Conservation (phyloP, 768 basidiomycete genomes). For the Leccinellum rugosiceps region DNA sequence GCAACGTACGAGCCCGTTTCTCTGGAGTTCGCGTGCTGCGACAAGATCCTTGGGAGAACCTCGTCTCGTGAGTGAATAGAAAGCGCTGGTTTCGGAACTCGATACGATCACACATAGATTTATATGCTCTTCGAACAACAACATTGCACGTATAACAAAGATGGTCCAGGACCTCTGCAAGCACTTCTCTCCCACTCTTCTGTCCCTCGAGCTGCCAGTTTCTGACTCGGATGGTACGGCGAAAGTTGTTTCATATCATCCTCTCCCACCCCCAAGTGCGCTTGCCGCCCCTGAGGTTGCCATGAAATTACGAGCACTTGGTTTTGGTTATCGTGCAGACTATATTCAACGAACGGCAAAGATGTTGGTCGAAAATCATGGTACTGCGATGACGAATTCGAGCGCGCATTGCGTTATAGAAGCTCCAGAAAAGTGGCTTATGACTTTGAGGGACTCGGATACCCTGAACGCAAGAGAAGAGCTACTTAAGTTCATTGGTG, state of each 20-base stretch:
- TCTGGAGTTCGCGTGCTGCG: conserved; percentile 81
- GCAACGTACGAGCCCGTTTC: conserved; percentile 57
- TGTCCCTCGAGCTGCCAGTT: conserved; percentile 43
- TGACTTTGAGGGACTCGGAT: conserved; percentile 43
- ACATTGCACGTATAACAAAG: conserved; percentile 89
- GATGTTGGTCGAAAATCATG: conserved; percentile 65
- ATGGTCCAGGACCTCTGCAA: conserved; percentile 85
- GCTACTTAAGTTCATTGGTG: conserved; percentile 81
- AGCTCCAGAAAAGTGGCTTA: conserved; percentile 60
- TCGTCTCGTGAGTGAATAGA: conserved; percentile 71
- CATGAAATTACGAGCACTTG: conserved; percentile 67
- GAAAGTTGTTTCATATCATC: conserved; percentile 52
- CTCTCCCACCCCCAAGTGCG: conserved; percentile 78
- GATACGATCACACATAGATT: conserved; percentile 52
- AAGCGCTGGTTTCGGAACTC: conserved; percentile 1
- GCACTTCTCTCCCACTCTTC: conserved; percentile 68
- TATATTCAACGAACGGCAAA: conserved; percentile 83
- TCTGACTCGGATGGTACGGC: conserved; percentile 29
- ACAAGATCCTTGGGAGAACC: conserved; percentile 96
- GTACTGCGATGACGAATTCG: conserved; percentile 4
- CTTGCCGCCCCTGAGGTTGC: conserved; percentile 60
- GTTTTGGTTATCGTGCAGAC: conserved; percentile 94
- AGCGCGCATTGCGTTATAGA: conserved; percentile 29
- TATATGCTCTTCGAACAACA: conserved; percentile 97
- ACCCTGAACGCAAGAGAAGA: conserved; percentile 67